These are phyloP conservation scores for Sextonia rubra DNA, from an alignment of 164 flowering plant species.

Conservation along the genomic window DNA sequence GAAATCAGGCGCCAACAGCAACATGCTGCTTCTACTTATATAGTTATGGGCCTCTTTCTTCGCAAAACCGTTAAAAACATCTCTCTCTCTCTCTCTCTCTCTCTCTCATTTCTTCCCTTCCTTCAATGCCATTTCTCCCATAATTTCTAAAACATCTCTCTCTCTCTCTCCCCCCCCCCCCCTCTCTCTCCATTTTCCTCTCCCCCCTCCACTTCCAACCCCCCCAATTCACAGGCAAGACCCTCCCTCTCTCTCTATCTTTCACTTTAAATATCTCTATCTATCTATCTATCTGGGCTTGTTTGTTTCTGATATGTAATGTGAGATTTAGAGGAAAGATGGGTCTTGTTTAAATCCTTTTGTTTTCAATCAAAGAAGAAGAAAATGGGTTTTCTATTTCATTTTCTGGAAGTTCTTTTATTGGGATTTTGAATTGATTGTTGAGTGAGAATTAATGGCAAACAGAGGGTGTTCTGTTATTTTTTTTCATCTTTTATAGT, in stretches of 20 bases:
- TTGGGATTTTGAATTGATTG: too few relatives aligned
- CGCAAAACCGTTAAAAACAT: neutral
- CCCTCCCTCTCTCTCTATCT: neutral
- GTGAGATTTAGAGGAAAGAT: too few relatives aligned
- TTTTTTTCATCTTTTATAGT: too few relatives aligned
- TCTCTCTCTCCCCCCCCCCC: neutral
- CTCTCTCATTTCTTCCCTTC: neutral
- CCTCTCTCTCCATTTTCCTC: neutral
- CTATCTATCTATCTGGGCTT: too few relatives aligned
- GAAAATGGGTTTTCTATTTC: too few relatives aligned
- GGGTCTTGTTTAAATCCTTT: too few relatives aligned
- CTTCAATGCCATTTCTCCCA: neutral
- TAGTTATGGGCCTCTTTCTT: neutral
- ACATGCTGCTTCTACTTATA: neutral
- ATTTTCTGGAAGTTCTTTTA: too few relatives aligned
- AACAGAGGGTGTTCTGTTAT: too few relatives aligned
- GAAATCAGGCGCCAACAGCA: neutral
- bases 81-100: neutral
- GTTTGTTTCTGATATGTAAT: too few relatives aligned
- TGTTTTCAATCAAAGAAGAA: too few relatives aligned
- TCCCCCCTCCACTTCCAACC: neutral
- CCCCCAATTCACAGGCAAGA: neutral
- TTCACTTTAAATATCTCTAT: neutral
- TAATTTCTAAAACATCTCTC: neutral
- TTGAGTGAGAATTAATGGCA: too few relatives aligned